A percentile compares a stretch with the other conserved stretches of the same genome.
Conservation (phyloP, 306 rosid genomes). For the Dalbergia cultrata region DNA sequence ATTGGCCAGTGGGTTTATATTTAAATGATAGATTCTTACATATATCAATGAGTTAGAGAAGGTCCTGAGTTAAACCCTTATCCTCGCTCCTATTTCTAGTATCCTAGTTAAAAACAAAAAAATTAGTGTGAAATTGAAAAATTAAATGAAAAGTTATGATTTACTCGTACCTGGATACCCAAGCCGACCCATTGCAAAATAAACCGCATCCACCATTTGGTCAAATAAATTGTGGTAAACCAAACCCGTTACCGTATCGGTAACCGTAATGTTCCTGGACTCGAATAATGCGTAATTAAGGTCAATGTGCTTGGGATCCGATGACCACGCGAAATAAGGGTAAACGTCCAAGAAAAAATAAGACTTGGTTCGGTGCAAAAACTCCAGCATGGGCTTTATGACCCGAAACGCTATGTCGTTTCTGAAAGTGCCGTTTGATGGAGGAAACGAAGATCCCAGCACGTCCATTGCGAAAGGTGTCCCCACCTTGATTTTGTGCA, state of each 20-base stretch:
- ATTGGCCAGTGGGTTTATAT: too few species aligned
- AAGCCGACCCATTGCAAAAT: conserved; percentile 77
- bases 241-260: conserved; percentile 70
- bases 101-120: too few species aligned
- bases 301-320: conserved; percentile 61
- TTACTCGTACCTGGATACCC: conserved; percentile 57
- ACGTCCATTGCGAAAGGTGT: conserved; percentile 76
- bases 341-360: conserved; percentile 85
- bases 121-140: too few species aligned
- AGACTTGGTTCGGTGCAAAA: conserved; percentile 69
- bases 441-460: conserved; percentile 75
- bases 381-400: conserved; percentile 71
- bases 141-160: too few species aligned
- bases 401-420: conserved; percentile 60
- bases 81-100: too few species aligned
- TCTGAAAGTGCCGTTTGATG: conserved; percentile 78
- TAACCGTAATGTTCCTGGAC: conserved; percentile 56
- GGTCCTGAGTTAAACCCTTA: too few species aligned
- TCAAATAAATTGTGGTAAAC: conserved; percentile 77
- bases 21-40: too few species aligned
- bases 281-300: conserved; percentile 67
- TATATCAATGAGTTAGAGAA: too few species aligned
- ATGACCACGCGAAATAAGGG: conserved; percentile 73
- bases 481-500: conserved; percentile 76
- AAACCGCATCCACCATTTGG: conserved; percentile 86